Evolutionary conservation across 352 stramenopile species (phyloP), one percentile per base, ranked within the genome.

Genomic region (Phytophthora rubi): DNA sequence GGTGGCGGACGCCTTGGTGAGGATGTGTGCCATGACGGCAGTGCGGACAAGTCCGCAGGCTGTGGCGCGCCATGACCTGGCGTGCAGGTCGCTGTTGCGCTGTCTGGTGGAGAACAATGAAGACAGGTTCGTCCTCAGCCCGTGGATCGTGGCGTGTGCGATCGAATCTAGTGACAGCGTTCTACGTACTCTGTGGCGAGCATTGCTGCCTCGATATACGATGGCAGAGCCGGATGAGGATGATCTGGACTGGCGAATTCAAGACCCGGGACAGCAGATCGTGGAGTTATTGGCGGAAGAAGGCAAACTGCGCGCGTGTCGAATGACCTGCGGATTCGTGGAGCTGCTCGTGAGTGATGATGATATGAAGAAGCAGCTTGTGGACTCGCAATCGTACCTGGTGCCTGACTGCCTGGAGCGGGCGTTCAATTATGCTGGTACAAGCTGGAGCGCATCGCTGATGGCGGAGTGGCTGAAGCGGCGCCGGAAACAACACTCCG

Each of bases 31-130:
- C 7, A 33, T 52, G 10, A 23, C 30, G 35, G 44, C 35, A n/a
- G 53, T 64, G 18, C 60, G 48, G 42, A 76, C 42, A 42, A 37
- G 35, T n/a, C 53, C 52, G 53, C 75, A 67, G 59, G 58, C 33
- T 13, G 69, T 37, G 16, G 35, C 52, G 0, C 82, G 86, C 2
- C 88, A 96, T 49, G 77, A 87, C 18, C 68, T 94, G 56, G 83
- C 84, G 28, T 94, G 83, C 53, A 69, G 77, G 65, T 85, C 86
- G 49, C 74, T 96, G 64, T 68, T 96, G 55, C 88, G 81, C 54
- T 91, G 80, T 67, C 72, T 96, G 21, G 45, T 95, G 47, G 87
- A 94, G 59, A 65, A 78, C 56, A 96, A 96, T 73, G 80, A 72
- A 9, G 83, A 93, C 48, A 90, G 82, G 51, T 92, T 89, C 53